phyloP scores from a whole-genome alignment of 2,329 filamentous ascomycete genomes.

The Chaetothyriales sp. region DNA sequence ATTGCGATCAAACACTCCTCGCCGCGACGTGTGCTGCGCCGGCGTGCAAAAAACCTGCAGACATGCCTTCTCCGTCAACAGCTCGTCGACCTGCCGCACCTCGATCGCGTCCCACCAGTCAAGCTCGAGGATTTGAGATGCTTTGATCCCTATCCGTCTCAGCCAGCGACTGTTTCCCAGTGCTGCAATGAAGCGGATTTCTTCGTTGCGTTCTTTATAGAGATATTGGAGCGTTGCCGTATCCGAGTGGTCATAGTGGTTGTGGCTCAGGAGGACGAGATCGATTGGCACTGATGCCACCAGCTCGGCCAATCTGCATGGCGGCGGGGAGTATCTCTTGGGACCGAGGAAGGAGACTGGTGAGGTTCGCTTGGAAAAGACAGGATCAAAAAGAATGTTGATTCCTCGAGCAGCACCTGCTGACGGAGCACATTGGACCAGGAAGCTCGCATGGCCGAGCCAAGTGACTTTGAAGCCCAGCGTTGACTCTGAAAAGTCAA shows the following conservation, averaged over 20 bases:
- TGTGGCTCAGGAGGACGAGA: slow-evolving; percentile 38
- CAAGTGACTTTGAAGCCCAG: slow-evolving; percentile 31
- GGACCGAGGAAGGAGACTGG: slow-evolving; percentile 35
- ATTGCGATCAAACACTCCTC: slow-evolving; percentile 26
- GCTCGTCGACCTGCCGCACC: slow-evolving; percentile 12
- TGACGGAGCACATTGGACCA: slow-evolving; percentile 27
- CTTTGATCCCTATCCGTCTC: slow-evolving; percentile 20
- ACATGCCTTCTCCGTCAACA: slow-evolving; percentile 13
- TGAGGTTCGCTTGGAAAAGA: slow-evolving; percentile 36
- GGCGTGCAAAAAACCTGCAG: slow-evolving; percentile 30
- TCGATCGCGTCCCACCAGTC: slow-evolving; percentile 36
- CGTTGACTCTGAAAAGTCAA: slow-evolving; percentile 11
- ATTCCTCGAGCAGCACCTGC: slow-evolving; percentile 23
- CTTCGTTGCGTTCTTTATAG: slow-evolving; percentile 25
- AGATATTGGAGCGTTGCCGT: slow-evolving; percentile 30
- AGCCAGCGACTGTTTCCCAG: slow-evolving; percentile 21
- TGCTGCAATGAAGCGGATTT: slow-evolving; percentile 31
- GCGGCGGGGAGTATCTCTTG: slow-evolving; percentile 36
- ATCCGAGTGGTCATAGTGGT: slow-evolving; percentile 44
- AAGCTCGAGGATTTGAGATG: slow-evolving; percentile 29
- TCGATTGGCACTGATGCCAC: slow-evolving; percentile 32
- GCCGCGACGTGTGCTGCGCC: slow-evolving; percentile 33
- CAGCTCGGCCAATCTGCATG: slow-evolving; percentile 35
- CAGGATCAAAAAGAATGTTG: slow-evolving; percentile 38
- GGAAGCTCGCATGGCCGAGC: slow-evolving; percentile 37